Evolutionary conservation across 768 basidiomycete species (phyloP).

Genomic region (Lentinula sp.): DNA sequence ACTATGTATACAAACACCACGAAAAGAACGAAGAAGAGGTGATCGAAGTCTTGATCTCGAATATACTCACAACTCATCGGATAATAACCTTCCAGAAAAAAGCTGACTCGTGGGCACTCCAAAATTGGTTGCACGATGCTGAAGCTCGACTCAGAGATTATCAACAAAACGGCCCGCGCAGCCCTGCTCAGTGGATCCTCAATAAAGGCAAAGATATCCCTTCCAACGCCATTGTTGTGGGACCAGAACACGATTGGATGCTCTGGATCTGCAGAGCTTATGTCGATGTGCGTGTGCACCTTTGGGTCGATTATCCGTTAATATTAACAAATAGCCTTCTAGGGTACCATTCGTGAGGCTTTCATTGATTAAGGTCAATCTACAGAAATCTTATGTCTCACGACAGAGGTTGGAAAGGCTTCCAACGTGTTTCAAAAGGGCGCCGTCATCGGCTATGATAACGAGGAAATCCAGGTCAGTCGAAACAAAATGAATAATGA

Average conservation of each 20-base stretch:
- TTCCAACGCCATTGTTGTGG: conserved; percentile 47
- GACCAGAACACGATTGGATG: conserved; percentile 42
- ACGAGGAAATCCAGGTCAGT: conserved; percentile 53
- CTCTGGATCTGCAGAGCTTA: conserved; percentile 59
- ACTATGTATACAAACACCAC: conserved; percentile 47
- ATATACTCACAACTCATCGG: background rate
- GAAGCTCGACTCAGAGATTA: conserved; percentile 45
- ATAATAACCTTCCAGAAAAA: conserved; percentile 31
- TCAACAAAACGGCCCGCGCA: conserved; percentile 32
- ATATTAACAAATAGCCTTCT: background rate
- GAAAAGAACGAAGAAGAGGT: conserved; percentile 55
- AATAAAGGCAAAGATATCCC: conserved; percentile 57
- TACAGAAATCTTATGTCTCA: background rate
- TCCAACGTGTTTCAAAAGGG: conserved; percentile 53
- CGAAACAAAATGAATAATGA: background rate
- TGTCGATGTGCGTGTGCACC: conserved; percentile 39
- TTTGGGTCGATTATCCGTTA: background rate
- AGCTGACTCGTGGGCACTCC: conserved; percentile 40
- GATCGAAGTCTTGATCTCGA: conserved; percentile 5
- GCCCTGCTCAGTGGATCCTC: conserved; percentile 58
- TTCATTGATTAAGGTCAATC: background rate
- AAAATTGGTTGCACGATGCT: conserved; percentile 54
- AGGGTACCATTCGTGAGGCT: conserved; percentile 50
- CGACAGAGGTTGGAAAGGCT: conserved; percentile 62
- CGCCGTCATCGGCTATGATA: conserved; percentile 54